Evolutionary conservation across 2,329 filamentous ascomycete species (phyloP).

Genomic region (Pseudocercospora cruenta): DNA sequence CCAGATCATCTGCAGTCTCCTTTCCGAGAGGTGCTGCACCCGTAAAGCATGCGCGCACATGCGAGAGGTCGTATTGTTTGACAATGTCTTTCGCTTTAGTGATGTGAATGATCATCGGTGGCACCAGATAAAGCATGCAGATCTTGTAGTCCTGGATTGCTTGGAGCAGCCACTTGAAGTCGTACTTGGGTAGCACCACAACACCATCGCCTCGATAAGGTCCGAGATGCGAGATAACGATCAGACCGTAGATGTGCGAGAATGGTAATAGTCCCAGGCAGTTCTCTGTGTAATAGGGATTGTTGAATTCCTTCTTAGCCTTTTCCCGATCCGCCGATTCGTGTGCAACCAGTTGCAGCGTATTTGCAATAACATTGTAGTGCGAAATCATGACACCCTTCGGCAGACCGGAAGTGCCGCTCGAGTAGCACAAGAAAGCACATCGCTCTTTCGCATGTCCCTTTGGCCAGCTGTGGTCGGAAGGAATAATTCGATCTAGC

Average conservation of each 20-base stretch:
- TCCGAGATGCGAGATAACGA: constrained; percentile 68
- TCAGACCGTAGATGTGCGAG: constrained; percentile 79
- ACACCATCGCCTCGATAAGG: constrained; percentile 74
- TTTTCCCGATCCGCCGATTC: constrained; percentile 51
- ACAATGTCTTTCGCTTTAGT: constrained; percentile 65
- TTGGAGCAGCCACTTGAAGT: constrained; percentile 66
- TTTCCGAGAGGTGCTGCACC: constrained; percentile 78
- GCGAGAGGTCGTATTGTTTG: constrained; percentile 71
- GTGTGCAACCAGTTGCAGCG: constrained; percentile 62
- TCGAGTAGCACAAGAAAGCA: constrained; percentile 79
- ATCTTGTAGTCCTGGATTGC: constrained; percentile 73
- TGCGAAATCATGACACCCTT: constrained; percentile 80
- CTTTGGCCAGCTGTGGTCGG: constrained; percentile 60
- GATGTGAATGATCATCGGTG: constrained; percentile 79
- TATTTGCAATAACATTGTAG: constrained; percentile 76
- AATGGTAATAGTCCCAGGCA: constrained; percentile 73
- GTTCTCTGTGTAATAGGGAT: constrained; percentile 53
- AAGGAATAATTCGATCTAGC: constrained; percentile 55
- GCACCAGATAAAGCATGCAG: constrained; percentile 69
- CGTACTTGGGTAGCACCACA: constrained; percentile 75
- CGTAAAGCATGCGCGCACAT: constrained; percentile 67
- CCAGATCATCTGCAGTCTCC: constrained; percentile 69
- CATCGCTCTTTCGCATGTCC: constrained; percentile 70
- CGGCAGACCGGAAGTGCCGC: constrained; percentile 77
- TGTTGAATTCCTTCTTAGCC: constrained; percentile 18